Percentiles rank a stretch among this genome's conserved stretches.
These are phyloP conservation scores for Aspergillus candidus DNA, from an alignment of 2,329 filamentous ascomycete genomes.

Conservation along the genomic window DNA sequence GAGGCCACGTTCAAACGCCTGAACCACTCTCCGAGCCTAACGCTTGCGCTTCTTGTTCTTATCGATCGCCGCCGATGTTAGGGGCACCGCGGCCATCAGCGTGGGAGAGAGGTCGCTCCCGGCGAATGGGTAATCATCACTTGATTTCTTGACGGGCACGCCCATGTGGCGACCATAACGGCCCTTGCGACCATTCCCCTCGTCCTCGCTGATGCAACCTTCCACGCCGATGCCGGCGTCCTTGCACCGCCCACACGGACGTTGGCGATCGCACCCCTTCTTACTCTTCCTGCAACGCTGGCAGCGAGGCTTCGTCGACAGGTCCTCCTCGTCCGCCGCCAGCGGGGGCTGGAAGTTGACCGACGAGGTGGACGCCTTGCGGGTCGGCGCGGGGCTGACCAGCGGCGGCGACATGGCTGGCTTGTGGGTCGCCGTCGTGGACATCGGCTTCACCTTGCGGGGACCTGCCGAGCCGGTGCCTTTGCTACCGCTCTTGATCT, in stretches of 20 bases:
- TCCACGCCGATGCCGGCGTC: conserved; percentile 91
- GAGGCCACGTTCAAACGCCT: background rate
- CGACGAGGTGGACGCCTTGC: conserved; percentile 50
- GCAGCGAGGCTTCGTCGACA: conserved; percentile 93
- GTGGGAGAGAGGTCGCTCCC: conserved; percentile 47
- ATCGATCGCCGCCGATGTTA: conserved; percentile 38
- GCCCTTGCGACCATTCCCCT: conserved; percentile 93
- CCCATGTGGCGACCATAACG: conserved; percentile 72
- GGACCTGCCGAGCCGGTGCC: conserved; percentile 23
- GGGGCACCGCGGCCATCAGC: conserved; percentile 26
- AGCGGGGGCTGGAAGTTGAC: conserved; percentile 58
- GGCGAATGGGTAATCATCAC: conserved; percentile 39
- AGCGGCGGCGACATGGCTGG: conserved; percentile 39
- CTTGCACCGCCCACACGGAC: conserved; percentile 89
- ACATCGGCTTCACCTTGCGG: conserved; percentile 35
- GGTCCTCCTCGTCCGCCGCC: conserved; percentile 72
- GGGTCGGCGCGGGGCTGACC: conserved; percentile 45
- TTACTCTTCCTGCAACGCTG: conserved; percentile 99
- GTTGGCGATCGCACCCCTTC: conserved; percentile 95
- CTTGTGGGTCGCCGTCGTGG: conserved; percentile 15
- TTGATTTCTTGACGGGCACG: conserved; percentile 56
- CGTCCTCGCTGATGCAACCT: conserved; percentile 94
- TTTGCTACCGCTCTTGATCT: conserved; percentile 31
- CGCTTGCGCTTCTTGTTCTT: conserved; percentile 68
- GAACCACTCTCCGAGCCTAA: conserved; percentile 27